phyloP scores from a whole-genome alignment of 768 basidiomycete species.

The Macrocybe gigantea region DNA sequence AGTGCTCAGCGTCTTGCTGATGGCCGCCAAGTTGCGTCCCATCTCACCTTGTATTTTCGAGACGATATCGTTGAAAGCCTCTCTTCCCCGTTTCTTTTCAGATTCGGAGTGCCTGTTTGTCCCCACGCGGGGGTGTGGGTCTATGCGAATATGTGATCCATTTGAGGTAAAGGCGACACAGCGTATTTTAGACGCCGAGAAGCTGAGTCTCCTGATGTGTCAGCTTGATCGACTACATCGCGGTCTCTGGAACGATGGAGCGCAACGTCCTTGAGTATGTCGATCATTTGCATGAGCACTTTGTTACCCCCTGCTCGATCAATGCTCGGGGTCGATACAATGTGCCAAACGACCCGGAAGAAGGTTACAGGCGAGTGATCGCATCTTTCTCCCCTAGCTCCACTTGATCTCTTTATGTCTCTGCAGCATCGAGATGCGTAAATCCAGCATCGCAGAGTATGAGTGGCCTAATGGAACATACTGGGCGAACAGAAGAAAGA shows the following conservation, averaged over 20 bases:
- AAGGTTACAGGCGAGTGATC: slow-evolving; percentile 66
- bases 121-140: slow-evolving; percentile 96
- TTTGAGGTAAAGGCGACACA: slow-evolving; percentile 39
- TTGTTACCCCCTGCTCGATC: slow-evolving; percentile 83
- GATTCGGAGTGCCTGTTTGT: slow-evolving; percentile 81
- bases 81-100: slow-evolving; percentile 15
- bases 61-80: background rate
- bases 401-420: background rate
- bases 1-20: slow-evolving; percentile 82
- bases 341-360: slow-evolving; percentile 66
- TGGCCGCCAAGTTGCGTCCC: slow-evolving; percentile 71
- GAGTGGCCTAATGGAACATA: slow-evolving; percentile 85
- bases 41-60: background rate
- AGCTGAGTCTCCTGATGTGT: background rate
- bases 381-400: background rate
- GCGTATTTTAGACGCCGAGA: background rate
- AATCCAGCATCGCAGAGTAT: slow-evolving; percentile 73
- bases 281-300: slow-evolving; percentile 93
- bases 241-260: slow-evolving; percentile 87
- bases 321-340: slow-evolving; percentile 84
- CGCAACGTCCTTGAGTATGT: slow-evolving; percentile 90
- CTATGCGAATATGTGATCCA: slow-evolving; percentile 91
- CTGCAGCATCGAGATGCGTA: slow-evolving; percentile 83
- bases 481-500: slow-evolving; percentile 42
- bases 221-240: slow-evolving; percentile 91